These are phyloP conservation scores for Pascua guehoae DNA, from an alignment of 1,284 basidiomycete species.

Conservation along the genomic window DNA sequence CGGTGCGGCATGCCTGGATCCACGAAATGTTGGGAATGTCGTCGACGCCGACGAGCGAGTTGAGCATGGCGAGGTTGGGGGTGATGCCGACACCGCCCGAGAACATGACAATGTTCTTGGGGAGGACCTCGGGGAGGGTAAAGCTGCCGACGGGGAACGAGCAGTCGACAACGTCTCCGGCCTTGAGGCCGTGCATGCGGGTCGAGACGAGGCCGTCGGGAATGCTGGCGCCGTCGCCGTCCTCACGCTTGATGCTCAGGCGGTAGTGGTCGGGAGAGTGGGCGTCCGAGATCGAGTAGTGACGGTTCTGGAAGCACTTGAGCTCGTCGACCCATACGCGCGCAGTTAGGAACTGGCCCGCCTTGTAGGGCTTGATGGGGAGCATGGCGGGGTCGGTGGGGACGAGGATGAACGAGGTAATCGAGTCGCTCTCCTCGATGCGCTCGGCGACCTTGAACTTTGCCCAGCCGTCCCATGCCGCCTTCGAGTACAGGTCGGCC, in stretches of 20 bases:
- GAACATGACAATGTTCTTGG: conserved; percentile 34
- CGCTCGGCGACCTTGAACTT: conserved; percentile 28
- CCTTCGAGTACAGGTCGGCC: conserved; percentile 27
- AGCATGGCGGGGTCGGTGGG: conserved; percentile 27
- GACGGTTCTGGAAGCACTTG: conserved; percentile 20
- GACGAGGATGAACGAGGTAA: conserved; percentile 32
- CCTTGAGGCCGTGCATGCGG: conserved; percentile 27
- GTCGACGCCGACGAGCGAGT: conserved; percentile 14
- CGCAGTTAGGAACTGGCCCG: conserved; percentile 40
- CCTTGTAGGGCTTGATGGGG: conserved; percentile 24
- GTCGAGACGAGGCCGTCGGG: conserved; percentile 16
- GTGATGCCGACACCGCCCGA: conserved; percentile 41
- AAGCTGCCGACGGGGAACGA: conserved; percentile 36
- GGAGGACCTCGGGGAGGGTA: conserved; percentile 21
- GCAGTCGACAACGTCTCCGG: conserved; percentile 27
- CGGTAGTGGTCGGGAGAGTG: conserved; percentile 27
- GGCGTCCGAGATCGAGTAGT: conserved; percentile 36
- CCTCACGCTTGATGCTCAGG: conserved; percentile 36
- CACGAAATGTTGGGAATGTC: conserved; percentile 18
- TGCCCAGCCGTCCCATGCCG: conserved; percentile 31
- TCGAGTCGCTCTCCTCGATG: conserved; percentile 27
- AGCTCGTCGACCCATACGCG: conserved; percentile 17
- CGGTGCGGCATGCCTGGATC: conserved; percentile 17
- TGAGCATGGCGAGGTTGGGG: conserved; percentile 37
- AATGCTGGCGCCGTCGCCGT: conserved; percentile 16